Conservation (phyloP, 129 eudicot genomes). For the Pittosporum tobira region DNA sequence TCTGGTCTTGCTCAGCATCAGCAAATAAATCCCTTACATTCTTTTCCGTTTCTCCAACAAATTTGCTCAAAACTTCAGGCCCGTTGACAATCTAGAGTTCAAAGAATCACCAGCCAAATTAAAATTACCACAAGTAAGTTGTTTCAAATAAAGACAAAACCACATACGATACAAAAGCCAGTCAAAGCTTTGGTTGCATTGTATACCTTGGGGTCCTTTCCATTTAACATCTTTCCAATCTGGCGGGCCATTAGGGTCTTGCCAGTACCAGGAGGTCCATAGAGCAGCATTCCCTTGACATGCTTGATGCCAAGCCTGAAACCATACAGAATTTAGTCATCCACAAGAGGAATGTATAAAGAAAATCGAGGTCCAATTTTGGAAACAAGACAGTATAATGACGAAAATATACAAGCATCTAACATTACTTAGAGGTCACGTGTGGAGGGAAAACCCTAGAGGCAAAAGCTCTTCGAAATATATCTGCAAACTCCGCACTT, state of each 20-base stretch:
- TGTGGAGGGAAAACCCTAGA: slow-evolving; percentile 98
- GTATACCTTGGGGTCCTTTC: slow-evolving; percentile 90
- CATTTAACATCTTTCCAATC: slow-evolving; percentile 93
- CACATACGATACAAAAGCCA: background rate
- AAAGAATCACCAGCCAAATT: slow-evolving; percentile 13
- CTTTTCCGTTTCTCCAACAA: slow-evolving; percentile 98
- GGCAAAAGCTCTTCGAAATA: slow-evolving; percentile 98
- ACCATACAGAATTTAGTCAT: slow-evolving; percentile 8
- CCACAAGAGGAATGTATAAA: background rate
- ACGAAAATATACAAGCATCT: background rate
- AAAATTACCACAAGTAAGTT: background rate
- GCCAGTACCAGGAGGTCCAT: slow-evolving; percentile 99
- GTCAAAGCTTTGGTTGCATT: background rate
- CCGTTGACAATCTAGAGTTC: slow-evolving; percentile 82
- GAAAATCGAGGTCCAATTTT: background rate
- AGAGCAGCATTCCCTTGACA: slow-evolving; percentile 97
- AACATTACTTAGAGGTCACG: slow-evolving; percentile 75
- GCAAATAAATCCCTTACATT: slow-evolving; percentile 96
- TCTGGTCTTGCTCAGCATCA: slow-evolving; percentile 97
- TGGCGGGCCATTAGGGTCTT: slow-evolving; percentile 99
- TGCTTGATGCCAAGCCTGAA: slow-evolving; percentile 87
- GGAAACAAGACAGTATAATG: background rate
- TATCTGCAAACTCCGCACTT: slow-evolving; percentile 89
- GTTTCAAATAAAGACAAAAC: background rate
- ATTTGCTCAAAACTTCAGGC: slow-evolving; percentile 92